Percentiles rank a stretch among this genome's conserved stretches.
Conservation (phyloP, 257 asterid species). For the Solanum commersonii region DNA sequence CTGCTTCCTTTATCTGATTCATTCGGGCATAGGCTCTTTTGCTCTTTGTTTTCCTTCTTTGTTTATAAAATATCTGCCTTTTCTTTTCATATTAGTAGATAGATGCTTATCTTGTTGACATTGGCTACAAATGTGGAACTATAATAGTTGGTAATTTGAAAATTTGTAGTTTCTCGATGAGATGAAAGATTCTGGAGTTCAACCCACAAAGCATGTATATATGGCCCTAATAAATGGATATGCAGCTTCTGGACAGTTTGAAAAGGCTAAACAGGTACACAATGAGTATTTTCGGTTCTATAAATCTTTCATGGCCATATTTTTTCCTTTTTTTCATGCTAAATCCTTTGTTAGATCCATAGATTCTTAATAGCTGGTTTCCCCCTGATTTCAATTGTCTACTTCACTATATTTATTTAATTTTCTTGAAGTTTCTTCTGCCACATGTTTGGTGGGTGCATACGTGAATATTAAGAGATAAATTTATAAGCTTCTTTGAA, state of each 20-base stretch:
- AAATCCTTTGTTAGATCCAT: background rate
- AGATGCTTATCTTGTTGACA: background rate
- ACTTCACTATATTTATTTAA: background rate
- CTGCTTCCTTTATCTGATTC: background rate
- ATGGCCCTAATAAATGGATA: constrained; percentile 83
- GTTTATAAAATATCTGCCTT: background rate
- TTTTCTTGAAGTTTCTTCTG: background rate
- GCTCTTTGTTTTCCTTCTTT: background rate
- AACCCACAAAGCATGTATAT: constrained; percentile 50
- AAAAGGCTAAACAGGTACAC: constrained; percentile 68
- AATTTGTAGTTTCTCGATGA: constrained; percentile 44
- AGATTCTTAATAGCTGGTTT: background rate
- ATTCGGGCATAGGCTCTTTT: background rate
- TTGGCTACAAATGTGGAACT: background rate
- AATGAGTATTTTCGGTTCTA: background rate
- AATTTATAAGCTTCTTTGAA: background rate
- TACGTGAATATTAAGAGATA: background rate
- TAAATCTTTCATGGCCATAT: background rate
- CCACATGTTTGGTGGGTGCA: background rate
- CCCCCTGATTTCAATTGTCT: background rate
- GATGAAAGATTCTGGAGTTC: constrained; percentile 39
- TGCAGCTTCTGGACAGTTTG: constrained; percentile 67
- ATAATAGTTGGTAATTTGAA: constrained; percentile 8
- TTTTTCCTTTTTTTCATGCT: background rate
- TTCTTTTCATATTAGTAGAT: background rate